phyloP scores from a whole-genome alignment of 129 eudicot species.

The Tagetes erecta region DNA sequence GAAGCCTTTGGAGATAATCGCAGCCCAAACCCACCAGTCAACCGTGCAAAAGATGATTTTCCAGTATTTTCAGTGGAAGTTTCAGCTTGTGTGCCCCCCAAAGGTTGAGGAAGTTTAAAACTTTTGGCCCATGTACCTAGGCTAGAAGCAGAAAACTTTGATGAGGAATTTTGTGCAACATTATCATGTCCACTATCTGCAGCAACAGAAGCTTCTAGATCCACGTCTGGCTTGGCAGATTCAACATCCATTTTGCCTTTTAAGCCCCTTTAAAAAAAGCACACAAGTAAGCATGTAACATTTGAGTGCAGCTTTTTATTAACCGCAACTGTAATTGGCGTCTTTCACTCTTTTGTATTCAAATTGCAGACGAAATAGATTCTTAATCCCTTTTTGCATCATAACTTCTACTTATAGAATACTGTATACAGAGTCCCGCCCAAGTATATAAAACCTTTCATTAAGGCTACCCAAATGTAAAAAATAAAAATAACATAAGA shows the following conservation, averaged over 20 bases:
- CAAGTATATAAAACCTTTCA: not conserved
- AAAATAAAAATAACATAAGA: not conserved
- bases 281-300: slow-evolving; percentile 2
- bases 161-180: slow-evolving; percentile 40
- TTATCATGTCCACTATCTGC: slow-evolving; percentile 34
- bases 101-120: slow-evolving; percentile 70
- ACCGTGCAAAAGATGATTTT: slow-evolving; percentile 60
- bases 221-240: slow-evolving; percentile 19
- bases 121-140: slow-evolving; percentile 84
- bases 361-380: not conserved
- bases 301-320: not conserved
- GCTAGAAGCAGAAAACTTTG: slow-evolving; percentile 68
- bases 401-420: not conserved
- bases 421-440: not conserved
- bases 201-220: slow-evolving; percentile 29
- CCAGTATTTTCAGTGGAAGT: slow-evolving; percentile 52
- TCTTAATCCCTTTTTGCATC: not conserved
- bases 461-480: not conserved
- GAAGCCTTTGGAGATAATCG: slow-evolving; percentile 74
- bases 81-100: slow-evolving; percentile 52
- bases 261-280: slow-evolving; percentile 8
- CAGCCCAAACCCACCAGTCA: slow-evolving; percentile 69
- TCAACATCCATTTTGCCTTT: slow-evolving; percentile 30
- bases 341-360: not conserved
- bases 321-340: not conserved